Evolutionary conservation across 2,329 filamentous ascomycete genomes (phyloP).

Genomic region (Cladobotryum protrusum): DNA sequence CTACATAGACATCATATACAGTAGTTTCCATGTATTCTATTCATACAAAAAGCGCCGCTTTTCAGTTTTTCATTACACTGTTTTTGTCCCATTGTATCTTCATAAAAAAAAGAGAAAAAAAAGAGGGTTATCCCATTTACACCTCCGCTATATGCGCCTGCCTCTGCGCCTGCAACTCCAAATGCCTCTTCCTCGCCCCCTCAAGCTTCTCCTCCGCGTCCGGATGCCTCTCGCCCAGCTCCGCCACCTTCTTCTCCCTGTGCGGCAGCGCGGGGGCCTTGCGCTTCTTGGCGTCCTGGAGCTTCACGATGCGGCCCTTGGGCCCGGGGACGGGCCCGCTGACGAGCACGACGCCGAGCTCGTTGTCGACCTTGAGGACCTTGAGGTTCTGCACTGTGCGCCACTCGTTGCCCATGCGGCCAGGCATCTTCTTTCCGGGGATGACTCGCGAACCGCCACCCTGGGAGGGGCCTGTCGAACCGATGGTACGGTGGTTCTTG

Average conservation of each 20-base stretch:
- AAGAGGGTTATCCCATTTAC: neutral
- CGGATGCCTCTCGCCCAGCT: conserved; percentile 41
- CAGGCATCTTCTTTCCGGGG: conserved; percentile 97
- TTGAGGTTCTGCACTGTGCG: conserved; percentile 89
- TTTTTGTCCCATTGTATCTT: too few species aligned
- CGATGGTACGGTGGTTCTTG: conserved; percentile 85
- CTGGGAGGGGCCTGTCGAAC: conserved; percentile 82
- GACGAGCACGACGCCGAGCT: conserved; percentile 81
- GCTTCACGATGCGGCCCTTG: conserved; percentile 74
- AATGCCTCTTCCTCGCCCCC: conserved; percentile 43
- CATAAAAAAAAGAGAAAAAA: neutral
- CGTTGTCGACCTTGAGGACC: conserved; percentile 79
- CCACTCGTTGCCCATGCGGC: conserved; percentile 84
- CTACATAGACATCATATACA: conserved; percentile 11
- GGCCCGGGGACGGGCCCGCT: conserved; percentile 83
- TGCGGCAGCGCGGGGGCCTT: conserved; percentile 45
- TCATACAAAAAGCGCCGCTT: conserved; percentile 34
- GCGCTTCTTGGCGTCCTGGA: conserved; percentile 91
- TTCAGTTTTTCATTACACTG: conserved; percentile 16
- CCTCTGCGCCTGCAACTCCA: conserved; percentile 48
- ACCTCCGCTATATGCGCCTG: conserved; percentile 20
- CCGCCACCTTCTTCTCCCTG: conserved; percentile 39
- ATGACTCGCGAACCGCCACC: conserved; percentile 87
- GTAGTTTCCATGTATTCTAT: conserved; percentile 22
- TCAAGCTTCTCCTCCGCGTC: conserved; percentile 40